A percentile compares a stretch with the other conserved stretches of the same genome.
Conservation (phyloP, 495 filamentous ascomycete species). For the Parathielavia hyrcaniae region DNA sequence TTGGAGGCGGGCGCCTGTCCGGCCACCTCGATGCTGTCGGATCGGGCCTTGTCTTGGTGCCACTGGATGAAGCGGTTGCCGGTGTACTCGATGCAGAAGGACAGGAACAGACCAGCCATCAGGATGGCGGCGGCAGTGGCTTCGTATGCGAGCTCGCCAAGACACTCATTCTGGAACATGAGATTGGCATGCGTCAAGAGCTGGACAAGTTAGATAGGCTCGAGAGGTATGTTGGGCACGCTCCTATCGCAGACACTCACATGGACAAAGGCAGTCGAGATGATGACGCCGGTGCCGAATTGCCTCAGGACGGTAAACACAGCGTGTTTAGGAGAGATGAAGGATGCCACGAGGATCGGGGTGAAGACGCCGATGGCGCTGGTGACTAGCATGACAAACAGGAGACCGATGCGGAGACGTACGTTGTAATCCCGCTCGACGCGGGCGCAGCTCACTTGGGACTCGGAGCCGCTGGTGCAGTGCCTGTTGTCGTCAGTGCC, state of each 20-base stretch:
- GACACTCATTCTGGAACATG: constrained; percentile 58
- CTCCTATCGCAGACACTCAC: constrained; percentile 33
- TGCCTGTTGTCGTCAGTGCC: constrained; percentile 31
- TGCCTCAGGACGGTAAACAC: constrained; percentile 48
- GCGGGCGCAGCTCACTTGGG: constrained; percentile 35
- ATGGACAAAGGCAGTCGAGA: constrained; percentile 67
- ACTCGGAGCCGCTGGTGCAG: constrained; percentile 37
- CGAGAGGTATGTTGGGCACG: no score
- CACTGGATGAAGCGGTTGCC: constrained; percentile 47
- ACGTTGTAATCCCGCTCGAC: constrained; percentile 53
- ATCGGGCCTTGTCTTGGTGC: constrained; percentile 18
- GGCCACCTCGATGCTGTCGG: not conserved
- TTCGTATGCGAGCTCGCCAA: constrained; percentile 56
- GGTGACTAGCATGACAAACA: constrained; percentile 47
- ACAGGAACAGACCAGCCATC: constrained; percentile 59
- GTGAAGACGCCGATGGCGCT: constrained; percentile 36
- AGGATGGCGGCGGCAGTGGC: constrained; percentile 54
- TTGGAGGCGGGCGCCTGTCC: constrained; percentile 6
- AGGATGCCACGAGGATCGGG: constrained; percentile 24
- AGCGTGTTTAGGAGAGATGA: constrained; percentile 1
- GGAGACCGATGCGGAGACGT: constrained; percentile 50
- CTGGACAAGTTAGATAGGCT: constrained; percentile 33
- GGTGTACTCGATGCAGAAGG: constrained; percentile 55
- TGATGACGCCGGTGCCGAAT: constrained; percentile 68
- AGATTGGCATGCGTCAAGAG: constrained; percentile 58